Conservation (phyloP, 805 yeast species). For the Myxozyma vanderwaltii region DNA sequence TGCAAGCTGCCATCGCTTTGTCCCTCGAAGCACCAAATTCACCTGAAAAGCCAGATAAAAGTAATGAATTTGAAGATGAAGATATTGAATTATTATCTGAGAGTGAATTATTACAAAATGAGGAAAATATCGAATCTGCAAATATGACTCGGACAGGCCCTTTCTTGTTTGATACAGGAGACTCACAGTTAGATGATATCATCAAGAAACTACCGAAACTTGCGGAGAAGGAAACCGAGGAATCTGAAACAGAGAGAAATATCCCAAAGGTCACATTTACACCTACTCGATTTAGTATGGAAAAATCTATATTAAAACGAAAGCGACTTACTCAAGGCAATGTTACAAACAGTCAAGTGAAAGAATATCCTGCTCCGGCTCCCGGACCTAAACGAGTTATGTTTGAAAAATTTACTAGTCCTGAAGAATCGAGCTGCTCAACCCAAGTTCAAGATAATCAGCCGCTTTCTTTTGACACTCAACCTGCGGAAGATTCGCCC, state of each 20-base stretch:
- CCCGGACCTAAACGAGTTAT: slow-evolving; percentile 1
- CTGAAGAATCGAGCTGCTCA: neutral
- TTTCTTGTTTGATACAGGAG: slow-evolving; percentile 19
- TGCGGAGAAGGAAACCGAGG: slow-evolving; percentile 4
- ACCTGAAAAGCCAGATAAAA: neutral
- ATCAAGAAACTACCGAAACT: slow-evolving; percentile 24
- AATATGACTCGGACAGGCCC: slow-evolving; percentile 26
- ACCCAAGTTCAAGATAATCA: neutral
- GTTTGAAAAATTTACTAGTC: neutral
- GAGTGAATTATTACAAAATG: slow-evolving; percentile 1
- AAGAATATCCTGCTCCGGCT: neutral
- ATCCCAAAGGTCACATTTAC: neutral
- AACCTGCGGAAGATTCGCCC: neutral
- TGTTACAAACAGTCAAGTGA: neutral
- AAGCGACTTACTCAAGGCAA: slow-evolving; percentile 10
- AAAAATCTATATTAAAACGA: slow-evolving; percentile 17
- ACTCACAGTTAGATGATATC: slow-evolving; percentile 12
- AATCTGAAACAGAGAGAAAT: neutral
- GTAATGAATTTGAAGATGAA: neutral
- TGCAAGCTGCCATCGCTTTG: slow-evolving; percentile 26
- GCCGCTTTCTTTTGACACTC: too few relatives aligned
- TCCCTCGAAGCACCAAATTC: slow-evolving; percentile 1
- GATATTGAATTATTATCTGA: neutral
- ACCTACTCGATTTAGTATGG: slow-evolving; percentile 23
- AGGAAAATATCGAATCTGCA: slow-evolving; percentile 12